phyloP scores from a whole-genome alignment of 2,329 filamentous ascomycete genomes.

The Xylaria sp. region DNA sequence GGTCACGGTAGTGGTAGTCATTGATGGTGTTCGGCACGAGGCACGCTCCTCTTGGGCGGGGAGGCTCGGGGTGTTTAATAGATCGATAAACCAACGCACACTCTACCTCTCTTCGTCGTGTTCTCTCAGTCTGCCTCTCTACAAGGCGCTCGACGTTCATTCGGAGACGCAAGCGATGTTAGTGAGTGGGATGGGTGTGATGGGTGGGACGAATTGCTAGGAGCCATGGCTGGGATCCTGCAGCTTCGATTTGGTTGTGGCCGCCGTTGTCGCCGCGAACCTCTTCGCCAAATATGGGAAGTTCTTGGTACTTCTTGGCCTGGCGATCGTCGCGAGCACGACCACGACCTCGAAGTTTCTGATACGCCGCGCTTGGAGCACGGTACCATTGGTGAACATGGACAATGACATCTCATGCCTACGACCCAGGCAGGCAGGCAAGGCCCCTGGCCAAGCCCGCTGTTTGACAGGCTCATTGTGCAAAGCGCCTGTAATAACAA shows the following conservation, averaged over 20 bases:
- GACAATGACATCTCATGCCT: slow-evolving; percentile 20
- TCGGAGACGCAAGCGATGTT: slow-evolving; percentile 20
- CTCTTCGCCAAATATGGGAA: slow-evolving; percentile 15
- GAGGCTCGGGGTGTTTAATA: slow-evolving; percentile 34
- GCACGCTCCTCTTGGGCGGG: slow-evolving; percentile 18
- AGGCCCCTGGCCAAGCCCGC: slow-evolving; percentile 26
- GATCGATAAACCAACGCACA: slow-evolving; percentile 17
- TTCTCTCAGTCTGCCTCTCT: slow-evolving; percentile 15
- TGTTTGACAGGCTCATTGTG: slow-evolving; percentile 26
- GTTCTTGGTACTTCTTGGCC: slow-evolving; percentile 37
- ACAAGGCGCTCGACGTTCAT: slow-evolving; percentile 3
- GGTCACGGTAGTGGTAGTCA: background rate
- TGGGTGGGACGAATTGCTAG: slow-evolving; percentile 26
- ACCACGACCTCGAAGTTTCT: slow-evolving; percentile 27
- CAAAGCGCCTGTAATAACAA: slow-evolving; percentile 25
- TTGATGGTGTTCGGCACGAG: slow-evolving; percentile 16
- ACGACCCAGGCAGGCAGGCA: slow-evolving; percentile 8
- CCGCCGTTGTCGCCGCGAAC: slow-evolving; percentile 21
- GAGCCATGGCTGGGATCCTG: slow-evolving; percentile 33
- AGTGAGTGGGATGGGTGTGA: slow-evolving; percentile 37
- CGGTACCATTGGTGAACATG: slow-evolving; percentile 20
- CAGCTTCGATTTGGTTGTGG: slow-evolving; percentile 29
- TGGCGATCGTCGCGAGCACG: slow-evolving; percentile 23
- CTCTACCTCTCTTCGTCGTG: slow-evolving; percentile 11
- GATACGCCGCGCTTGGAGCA: slow-evolving; percentile 30